Evolutionary conservation across 1,284 basidiomycete species (phyloP), one percentile per base, ranked within the genome.

Genomic region (Leccinum fallax): DNA sequence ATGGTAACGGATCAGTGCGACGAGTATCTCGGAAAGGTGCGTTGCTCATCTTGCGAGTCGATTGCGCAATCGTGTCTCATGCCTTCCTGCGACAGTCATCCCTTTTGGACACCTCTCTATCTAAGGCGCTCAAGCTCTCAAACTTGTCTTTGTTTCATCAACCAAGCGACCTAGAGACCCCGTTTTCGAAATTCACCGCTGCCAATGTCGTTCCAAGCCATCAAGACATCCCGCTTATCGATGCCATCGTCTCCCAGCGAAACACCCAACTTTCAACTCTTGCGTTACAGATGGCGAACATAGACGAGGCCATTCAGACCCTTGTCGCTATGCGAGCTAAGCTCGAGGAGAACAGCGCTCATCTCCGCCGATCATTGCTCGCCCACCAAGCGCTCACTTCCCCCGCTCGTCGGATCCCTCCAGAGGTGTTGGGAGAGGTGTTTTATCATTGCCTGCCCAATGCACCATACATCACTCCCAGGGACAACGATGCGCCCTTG

Each of bases 341-440:
- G 26, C 62, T 73, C 11, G 62, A 65, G 49, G 61, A 65, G 34
- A 64, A 57, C n/a, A 62, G 60, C 32, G 30, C 24, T 30, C 64
- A 34, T 26, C 58, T 71, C 28, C 66, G 57, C 32, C 48, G 48
- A 38, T 74, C 71, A 1, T 26, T 74, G 1, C 32, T 62, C 43
- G 58, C 49, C 53, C 70, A 71, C 53, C 59, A 59, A 51, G 67
- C 69, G 28, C 62, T 70, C 15, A 59, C 32, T 46, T 74, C 58
- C 59, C 66, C 61, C 66, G 71, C 53, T 71, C 74, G 49, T 53
- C 72, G 74, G 3, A 63, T 74, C 30, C 78, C 79, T 5, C 69
- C 75, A 13, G 80, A 82, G 60, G 64, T 80, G 24, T 64, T 80
- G 5, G 69, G 74, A 5, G 72, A 77, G 40, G 74, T 81, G 24